A percentile compares a stretch with the other conserved stretches of the same genome.
These are phyloP conservation scores for Madurella fahalii DNA, from an alignment of 2,329 filamentous ascomycete genomes.

Conservation along the genomic window DNA sequence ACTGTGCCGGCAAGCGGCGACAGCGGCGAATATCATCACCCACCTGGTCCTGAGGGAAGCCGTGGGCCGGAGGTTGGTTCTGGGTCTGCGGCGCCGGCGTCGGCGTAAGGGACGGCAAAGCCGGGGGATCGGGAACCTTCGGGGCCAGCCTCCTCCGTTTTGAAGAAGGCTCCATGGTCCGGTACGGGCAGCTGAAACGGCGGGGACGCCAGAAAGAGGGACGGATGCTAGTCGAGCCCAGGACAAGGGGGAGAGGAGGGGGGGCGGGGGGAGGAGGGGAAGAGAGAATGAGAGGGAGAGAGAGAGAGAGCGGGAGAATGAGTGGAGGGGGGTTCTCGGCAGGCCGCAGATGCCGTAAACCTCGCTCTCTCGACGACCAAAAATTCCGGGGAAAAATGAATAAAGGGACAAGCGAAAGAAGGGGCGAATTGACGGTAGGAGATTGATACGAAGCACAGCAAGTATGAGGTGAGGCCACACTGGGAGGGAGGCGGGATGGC, in stretches of 20 bases:
- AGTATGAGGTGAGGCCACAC: slow-evolving; percentile 9
- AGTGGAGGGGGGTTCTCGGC: not conserved
- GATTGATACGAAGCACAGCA: slow-evolving; percentile 1
- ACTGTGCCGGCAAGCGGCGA: too few relatives aligned
- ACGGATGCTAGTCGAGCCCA: not conserved
- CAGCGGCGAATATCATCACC: slow-evolving; percentile 1
- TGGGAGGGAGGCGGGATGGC: not conserved
- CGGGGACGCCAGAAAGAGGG: not conserved
- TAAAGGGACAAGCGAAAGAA: not conserved
- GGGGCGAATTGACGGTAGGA: slow-evolving; percentile 9
- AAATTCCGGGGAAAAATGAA: not conserved
- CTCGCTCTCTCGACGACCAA: not conserved
- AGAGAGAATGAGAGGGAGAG: too few relatives aligned
- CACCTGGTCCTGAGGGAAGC: slow-evolving; percentile 26
- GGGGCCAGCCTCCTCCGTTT: slow-evolving; percentile 29
- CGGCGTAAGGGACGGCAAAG: slow-evolving; percentile 14
- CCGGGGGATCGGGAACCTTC: slow-evolving; percentile 26
- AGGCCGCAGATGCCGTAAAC: not conserved
- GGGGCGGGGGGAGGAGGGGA: too few relatives aligned
- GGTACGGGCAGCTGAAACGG: not conserved
- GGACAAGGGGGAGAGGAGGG: not conserved
- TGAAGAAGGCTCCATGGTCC: slow-evolving; percentile 28
- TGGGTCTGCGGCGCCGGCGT: slow-evolving; percentile 18
- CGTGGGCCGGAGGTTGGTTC: slow-evolving; percentile 17
- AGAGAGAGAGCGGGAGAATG: not conserved